phyloP scores from a whole-genome alignment of 768 basidiomycete genomes.

The Hydnomerulius pinastri region DNA sequence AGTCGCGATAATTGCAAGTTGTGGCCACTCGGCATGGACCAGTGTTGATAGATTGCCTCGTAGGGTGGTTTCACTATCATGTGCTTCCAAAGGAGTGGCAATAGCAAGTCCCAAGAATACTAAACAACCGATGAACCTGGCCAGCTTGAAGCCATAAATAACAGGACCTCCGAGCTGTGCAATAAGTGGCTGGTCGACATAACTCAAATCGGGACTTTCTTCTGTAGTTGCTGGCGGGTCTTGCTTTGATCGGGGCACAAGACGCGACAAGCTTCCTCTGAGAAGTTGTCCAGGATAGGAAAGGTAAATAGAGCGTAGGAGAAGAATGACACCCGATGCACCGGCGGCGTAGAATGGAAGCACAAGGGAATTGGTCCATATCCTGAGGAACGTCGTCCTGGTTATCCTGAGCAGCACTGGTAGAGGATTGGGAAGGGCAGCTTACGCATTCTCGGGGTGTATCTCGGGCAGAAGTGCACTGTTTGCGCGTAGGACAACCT shows the following conservation, averaged over 20 bases:
- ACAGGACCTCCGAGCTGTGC: slow-evolving; percentile 19
- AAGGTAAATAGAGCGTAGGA: neutral
- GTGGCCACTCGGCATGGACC: slow-evolving; percentile 2
- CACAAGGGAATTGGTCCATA: slow-evolving; percentile 10
- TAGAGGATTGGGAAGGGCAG: neutral
- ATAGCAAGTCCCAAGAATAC: slow-evolving; percentile 21
- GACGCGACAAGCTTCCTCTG: neutral
- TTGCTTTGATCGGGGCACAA: neutral
- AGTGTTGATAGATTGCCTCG: neutral
- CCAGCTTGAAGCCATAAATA: slow-evolving; percentile 24
- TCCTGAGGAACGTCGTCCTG: neutral
- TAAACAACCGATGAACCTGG: slow-evolving; percentile 23
- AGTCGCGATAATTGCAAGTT: slow-evolving; percentile 12
- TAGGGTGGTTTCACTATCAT: neutral
- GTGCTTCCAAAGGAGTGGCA: neutral
- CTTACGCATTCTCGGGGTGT: neutral
- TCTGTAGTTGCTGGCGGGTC: neutral
- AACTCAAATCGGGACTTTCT: neutral
- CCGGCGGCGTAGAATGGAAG: slow-evolving; percentile 12
- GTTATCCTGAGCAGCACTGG: neutral
- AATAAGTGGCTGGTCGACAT: slow-evolving; percentile 8
- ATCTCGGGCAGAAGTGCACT: neutral
- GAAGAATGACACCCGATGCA: slow-evolving; percentile 8
- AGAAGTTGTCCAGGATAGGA: slow-evolving; percentile 6
- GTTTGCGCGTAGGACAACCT: slow-evolving; percentile 3